These are phyloP conservation scores for Trametes versicolor DNA, from an alignment of 1,284 basidiomycete genomes.

Conservation along the genomic window DNA sequence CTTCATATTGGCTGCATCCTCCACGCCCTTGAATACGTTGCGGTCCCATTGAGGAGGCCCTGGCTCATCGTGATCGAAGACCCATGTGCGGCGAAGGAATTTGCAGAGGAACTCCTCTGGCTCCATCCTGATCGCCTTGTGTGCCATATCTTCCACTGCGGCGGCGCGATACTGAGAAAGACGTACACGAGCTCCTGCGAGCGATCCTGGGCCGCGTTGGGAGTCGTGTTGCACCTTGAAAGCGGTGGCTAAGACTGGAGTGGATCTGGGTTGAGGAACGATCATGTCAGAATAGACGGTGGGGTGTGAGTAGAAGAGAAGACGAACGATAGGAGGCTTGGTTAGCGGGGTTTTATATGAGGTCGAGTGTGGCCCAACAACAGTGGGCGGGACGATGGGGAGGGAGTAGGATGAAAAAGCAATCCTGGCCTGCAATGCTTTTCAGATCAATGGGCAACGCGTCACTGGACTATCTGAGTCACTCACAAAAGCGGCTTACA, in stretches of 20 bases:
- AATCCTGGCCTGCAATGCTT: neutral
- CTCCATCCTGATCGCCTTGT: slow-evolving; percentile 8
- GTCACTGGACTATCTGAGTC: too few species aligned
- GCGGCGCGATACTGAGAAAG: neutral
- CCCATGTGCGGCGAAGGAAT: slow-evolving; percentile 1
- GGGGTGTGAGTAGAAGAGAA: too few species aligned
- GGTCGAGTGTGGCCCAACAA: too few species aligned
- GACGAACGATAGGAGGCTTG: neutral
- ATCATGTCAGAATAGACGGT: neutral
- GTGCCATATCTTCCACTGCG: slow-evolving; percentile 12
- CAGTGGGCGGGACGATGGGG: too few species aligned
- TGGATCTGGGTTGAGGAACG: neutral
- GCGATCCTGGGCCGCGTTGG: neutral
- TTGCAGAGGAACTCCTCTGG: neutral
- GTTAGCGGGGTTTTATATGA: too few species aligned
- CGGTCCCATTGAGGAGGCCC: neutral
- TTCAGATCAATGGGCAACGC: too few species aligned
- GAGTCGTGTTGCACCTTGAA: neutral
- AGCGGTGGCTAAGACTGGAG: neutral
- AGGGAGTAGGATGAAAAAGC: neutral
- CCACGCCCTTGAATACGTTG: neutral
- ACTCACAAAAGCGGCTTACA: neutral
- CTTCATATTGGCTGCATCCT: neutral
- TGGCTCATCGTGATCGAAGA: too few species aligned
- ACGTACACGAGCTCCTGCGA: neutral